These are phyloP conservation scores for Collybia sordida DNA, from an alignment of 768 basidiomycete species.

Conservation along the genomic window DNA sequence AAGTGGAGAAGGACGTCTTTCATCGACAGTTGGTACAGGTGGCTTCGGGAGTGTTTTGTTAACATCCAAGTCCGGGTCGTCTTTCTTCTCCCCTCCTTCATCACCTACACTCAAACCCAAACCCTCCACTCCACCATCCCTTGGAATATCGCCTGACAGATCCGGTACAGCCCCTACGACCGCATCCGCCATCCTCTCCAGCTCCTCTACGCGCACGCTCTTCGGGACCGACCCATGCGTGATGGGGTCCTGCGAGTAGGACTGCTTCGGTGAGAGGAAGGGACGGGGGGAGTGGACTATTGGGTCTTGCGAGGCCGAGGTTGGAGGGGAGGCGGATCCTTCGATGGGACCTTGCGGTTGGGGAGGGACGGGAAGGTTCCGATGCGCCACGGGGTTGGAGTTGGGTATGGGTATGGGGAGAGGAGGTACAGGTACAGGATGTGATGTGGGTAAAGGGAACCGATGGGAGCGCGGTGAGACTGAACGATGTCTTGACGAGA, in stretches of 20 bases:
- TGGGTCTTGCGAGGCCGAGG: constrained; percentile 23
- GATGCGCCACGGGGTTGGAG: neutral
- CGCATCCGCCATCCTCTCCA: constrained; percentile 74
- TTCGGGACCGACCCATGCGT: constrained; percentile 37
- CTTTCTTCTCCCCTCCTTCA: neutral
- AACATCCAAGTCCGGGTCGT: constrained; percentile 9
- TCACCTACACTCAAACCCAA: constrained; percentile 3
- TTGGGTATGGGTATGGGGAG: too few species aligned
- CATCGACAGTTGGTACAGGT: constrained; percentile 50
- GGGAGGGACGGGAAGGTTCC: too few species aligned
- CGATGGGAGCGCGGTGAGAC: constrained; percentile 63
- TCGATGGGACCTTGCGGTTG: too few species aligned
- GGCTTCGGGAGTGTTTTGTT: constrained; percentile 66
- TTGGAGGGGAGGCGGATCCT: too few species aligned
- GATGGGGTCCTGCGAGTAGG: constrained; percentile 42
- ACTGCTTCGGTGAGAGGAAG: constrained; percentile 62
- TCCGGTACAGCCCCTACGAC: constrained; percentile 37
- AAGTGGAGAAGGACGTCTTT: constrained; percentile 9
- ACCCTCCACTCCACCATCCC: constrained; percentile 5
- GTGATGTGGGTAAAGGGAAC: constrained; percentile 38
- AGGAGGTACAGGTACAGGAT: constrained; percentile 6
- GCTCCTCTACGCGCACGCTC: constrained; percentile 61
- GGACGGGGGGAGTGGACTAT: constrained; percentile 67
- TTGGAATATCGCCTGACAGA: constrained; percentile 37
- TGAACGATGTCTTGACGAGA: constrained; percentile 56